Percentiles rank a stretch among this genome's conserved stretches.
phyloP scores from a whole-genome alignment of 176 grass and related monocot species.

The Aegilops umbellulata region DNA sequence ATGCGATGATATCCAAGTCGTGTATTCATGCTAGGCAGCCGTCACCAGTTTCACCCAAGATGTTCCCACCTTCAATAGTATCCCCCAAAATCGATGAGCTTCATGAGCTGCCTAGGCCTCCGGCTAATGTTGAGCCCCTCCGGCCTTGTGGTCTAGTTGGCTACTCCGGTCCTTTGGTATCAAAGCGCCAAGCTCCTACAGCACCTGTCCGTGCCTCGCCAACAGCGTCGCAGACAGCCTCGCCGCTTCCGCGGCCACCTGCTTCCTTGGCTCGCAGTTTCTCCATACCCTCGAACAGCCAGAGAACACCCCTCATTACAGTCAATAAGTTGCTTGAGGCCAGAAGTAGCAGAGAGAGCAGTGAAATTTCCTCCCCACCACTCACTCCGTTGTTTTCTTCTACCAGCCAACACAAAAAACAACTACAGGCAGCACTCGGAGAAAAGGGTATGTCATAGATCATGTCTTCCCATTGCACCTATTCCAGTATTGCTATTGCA shows the following conservation, averaged over 20 bases:
- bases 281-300: constrained; percentile 68
- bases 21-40: constrained; percentile 20
- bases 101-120: constrained; percentile 84
- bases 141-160: constrained; percentile 61
- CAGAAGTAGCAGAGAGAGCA: constrained; percentile 40
- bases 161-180: constrained; percentile 81
- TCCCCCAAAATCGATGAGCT: constrained; percentile 76
- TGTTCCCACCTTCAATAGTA: constrained; percentile 33
- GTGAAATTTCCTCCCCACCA: constrained; percentile 43
- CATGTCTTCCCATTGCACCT: neutral
- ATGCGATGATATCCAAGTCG: constrained; percentile 24
- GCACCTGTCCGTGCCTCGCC: neutral
- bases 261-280: constrained; percentile 51
- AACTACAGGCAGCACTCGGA: constrained; percentile 16
- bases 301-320: constrained; percentile 61
- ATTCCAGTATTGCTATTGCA: neutral
- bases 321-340: constrained; percentile 50
- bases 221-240: constrained; percentile 29
- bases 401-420: constrained; percentile 36
- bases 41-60: constrained; percentile 31
- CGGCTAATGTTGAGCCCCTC: constrained; percentile 34
- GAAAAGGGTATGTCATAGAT: constrained; percentile 36
- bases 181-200: constrained; percentile 47
- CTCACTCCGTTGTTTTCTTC: constrained; percentile 41
- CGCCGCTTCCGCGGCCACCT: constrained; percentile 64